Base-by-base conservation (phyloP, 495 filamentous ascomycete species). In the Tuber magnatum region DNA sequence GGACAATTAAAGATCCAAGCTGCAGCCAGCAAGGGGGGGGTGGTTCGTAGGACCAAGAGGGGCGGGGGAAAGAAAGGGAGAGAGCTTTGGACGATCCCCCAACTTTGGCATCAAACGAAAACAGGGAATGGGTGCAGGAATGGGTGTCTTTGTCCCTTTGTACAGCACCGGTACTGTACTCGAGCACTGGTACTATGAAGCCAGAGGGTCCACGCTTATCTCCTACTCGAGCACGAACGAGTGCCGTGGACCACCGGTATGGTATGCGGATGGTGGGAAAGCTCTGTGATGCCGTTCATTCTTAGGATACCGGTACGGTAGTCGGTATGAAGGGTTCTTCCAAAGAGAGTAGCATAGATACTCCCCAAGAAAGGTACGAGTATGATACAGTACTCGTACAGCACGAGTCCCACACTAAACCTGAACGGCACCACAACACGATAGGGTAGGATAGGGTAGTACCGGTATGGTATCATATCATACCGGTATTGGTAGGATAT, bases 91-190 rank as follows among this genome's bases (percentile, higher is more conserved):
- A n/a, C 38, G 40, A 72, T 72, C n/a, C 35, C 20, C 16, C 42
- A 48, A 46, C n/a, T 24, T 22, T 46, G 39, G 46, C 32, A 32
- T 72, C 10, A 20, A 38, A 72, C 22, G 71, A 20, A 71, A n/a
- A n/a, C 28, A 32, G 69, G 42, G 35, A 22, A 42, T 71, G 39
- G 35, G 22, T 71, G 69, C 24, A 44, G 35, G 35, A 41, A 28
- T 71, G 32, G 39, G 1, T 46, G 4, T 18, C 18, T 46, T 79
- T 70, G 72, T 69, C 75, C 78, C 78, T 74, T 81, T 81, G 28
- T 75, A 72, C 39, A 7, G 39, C 39, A 7, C 39, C 3, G 39
- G 39, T 40, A 40, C 3, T 3, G 3, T 40, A 40, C 39, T 2
- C 3, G 2, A 40, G 7, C 7, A 40, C 39, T 7, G 39, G 39